Conservation (phyloP, 257 asterid species). For the Gardenia jasminoides region DNA sequence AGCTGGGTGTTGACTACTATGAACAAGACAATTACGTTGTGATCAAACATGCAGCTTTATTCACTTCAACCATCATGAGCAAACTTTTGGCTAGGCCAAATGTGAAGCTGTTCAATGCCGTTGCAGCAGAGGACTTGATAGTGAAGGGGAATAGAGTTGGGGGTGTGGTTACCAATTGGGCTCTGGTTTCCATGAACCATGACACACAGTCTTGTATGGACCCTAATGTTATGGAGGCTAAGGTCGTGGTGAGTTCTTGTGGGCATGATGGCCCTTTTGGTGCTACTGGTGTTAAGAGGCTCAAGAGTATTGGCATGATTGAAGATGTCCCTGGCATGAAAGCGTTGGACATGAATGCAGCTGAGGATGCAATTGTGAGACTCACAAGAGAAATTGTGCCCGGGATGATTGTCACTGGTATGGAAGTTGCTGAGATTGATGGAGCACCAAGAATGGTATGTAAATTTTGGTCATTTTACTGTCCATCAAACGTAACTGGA, state of each 20-base stretch:
- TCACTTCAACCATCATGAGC: conserved; percentile 98
- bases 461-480: no score
- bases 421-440: conserved; percentile 95
- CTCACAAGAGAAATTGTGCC: conserved; percentile 89
- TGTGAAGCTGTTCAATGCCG: conserved; percentile 86
- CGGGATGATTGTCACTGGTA: conserved; percentile 92
- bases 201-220: conserved; percentile 96
- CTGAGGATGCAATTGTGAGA: conserved; percentile 86
- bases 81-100: conserved; percentile 77
- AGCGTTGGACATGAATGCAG: conserved; percentile 90
- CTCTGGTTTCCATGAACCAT: conserved; percentile 84
- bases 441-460: conserved; percentile 92
- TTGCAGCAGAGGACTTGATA: conserved; percentile 91
- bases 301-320: conserved; percentile 85
- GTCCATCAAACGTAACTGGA: no score
- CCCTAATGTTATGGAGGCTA: conserved; percentile 89
- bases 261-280: conserved; percentile 98
- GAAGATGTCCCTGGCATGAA: conserved; percentile 89
- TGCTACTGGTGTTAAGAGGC: conserved; percentile 89
- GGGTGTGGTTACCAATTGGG: conserved; percentile 95
- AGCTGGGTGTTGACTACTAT: conserved; percentile 69
- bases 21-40: conserved; percentile 82
- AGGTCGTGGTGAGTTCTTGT: conserved; percentile 83
- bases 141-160: conserved; percentile 69
- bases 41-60: conserved; percentile 84